These are phyloP conservation scores for Aciculosporium take DNA, from an alignment of 2,329 filamentous ascomycete genomes.

Conservation along the genomic window DNA sequence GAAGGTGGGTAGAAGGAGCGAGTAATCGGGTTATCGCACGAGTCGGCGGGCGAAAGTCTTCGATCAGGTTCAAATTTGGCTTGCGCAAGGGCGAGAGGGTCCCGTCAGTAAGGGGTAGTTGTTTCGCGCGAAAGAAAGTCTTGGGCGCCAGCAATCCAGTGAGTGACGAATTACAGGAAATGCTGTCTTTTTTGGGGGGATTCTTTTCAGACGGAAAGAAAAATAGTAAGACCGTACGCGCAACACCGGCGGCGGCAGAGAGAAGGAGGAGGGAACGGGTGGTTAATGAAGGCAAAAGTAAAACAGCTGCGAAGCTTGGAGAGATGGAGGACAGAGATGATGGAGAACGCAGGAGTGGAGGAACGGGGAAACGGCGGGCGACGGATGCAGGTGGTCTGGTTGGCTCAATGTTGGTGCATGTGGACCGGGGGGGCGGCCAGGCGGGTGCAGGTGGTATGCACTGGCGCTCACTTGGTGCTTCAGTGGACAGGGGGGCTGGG, in stretches of 20 bases:
- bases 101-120: conserved; percentile 3
- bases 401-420: too few relatives aligned
- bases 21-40: conserved; percentile 6
- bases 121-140: neutral
- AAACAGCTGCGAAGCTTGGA: conserved; percentile 1
- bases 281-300: conserved; percentile 4
- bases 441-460: conserved; percentile 4
- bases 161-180: neutral
- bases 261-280: neutral
- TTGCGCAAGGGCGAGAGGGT: conserved; percentile 7
- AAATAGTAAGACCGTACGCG: neutral
- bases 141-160: conserved; percentile 1
- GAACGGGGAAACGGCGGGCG: conserved; percentile 5
- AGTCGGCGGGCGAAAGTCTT: neutral
- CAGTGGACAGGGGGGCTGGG: neutral
- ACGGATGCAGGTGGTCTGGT: too few relatives aligned
- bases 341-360: conserved; percentile 7
- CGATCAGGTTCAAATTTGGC: conserved; percentile 7
- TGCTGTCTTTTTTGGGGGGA: neutral
- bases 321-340: conserved; percentile 6
- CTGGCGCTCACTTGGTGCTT: conserved; percentile 1
- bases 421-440: neutral
- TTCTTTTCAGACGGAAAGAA: neutral
- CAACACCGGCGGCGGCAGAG: neutral
- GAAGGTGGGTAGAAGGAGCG: neutral